Base-by-base conservation (phyloP, 1,284 basidiomycete genomes). In the Cryptococcus neoformans region DNA sequence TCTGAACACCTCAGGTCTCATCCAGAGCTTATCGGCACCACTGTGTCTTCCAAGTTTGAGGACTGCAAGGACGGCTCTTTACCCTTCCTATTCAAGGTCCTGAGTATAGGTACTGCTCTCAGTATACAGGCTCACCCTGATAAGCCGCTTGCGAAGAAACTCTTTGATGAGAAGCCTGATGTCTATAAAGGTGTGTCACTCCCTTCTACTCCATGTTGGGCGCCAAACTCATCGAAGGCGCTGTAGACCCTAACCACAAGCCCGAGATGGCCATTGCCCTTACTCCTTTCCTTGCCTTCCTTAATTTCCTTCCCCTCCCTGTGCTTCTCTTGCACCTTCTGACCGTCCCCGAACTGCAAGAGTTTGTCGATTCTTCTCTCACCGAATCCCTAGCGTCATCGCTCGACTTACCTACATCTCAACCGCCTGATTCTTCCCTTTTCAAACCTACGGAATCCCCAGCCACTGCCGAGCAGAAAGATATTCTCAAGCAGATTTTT, bases 71-170 rank as follows among this genome's bases (percentile, higher is more conserved):
- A 84, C 16, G 89, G 89, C 53, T 88, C 90, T 66, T 81, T 97
- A 9, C 93, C 93, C 0, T 97, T 95, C 79, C 78, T 97, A 55
- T 92, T 96, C 83, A 96, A 97, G 76, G 87, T 95, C 14, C 84
- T 99, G 42, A 89, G 90, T 14, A 95, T 99, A 64, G 84, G 87
- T 66, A 97, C 96, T 75, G 93, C 95, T 1, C 81, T 99, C 58
- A 94, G 90, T 69, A 96, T 99, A 56, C 95, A 99, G 79, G 92
- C 91, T 6, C 96, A 99, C 76, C 96, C 96, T 5, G 90, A 98
- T 80, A 97, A 97, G 83, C 72, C 79, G 67, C 88, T 92, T 14
- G 95, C 92, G 0, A 83, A 89, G 79, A 80, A 79, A 63, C 79
- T 99, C 49, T 88, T 92, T 72, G 80, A 79, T 12, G 82, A 85